phyloP scores from a whole-genome alignment of 805 yeast species.

The Cyberlindnera suaveolens region DNA sequence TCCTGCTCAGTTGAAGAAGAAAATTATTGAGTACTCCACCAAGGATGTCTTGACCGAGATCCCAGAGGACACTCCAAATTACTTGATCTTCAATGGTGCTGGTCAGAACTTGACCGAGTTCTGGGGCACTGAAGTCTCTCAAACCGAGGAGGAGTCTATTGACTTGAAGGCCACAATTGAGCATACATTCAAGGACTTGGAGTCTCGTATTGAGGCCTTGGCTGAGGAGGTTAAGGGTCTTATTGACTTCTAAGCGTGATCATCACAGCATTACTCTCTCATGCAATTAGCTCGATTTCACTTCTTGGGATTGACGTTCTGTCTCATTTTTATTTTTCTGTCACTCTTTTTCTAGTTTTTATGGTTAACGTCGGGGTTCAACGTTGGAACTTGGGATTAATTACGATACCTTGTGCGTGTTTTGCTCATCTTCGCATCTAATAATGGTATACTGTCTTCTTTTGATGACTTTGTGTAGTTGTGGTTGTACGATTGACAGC shows the following conservation, averaged over 20 bases:
- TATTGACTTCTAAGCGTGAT: constrained; percentile 7
- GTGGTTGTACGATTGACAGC: no score
- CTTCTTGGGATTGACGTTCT: not conserved
- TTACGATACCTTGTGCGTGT: no score
- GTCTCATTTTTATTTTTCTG: not conserved
- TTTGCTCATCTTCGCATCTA: no score
- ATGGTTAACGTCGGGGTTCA: no score
- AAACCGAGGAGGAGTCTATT: constrained; percentile 4
- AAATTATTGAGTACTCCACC: constrained; percentile 63
- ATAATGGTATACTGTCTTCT: no score
- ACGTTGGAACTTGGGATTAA: no score
- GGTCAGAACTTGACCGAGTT: constrained; percentile 50
- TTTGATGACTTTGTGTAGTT: no score
- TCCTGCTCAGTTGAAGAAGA: constrained; percentile 72
- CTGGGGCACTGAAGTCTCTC: constrained; percentile 17
- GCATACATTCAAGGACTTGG: constrained; percentile 16
- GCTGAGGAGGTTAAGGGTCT: constrained; percentile 14
- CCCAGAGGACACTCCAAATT: constrained; percentile 71
- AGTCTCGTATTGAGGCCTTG: constrained; percentile 13
- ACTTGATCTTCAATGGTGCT: constrained; percentile 75
- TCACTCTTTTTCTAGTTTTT: no score
- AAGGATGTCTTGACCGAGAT: constrained; percentile 52
- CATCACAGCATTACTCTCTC: not conserved
- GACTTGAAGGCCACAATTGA: constrained; percentile 12
- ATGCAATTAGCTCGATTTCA: not conserved